Evolutionary conservation across 192 early-diverging fungal genomes (phyloP).

Genomic region (Podila verticillata): DNA sequence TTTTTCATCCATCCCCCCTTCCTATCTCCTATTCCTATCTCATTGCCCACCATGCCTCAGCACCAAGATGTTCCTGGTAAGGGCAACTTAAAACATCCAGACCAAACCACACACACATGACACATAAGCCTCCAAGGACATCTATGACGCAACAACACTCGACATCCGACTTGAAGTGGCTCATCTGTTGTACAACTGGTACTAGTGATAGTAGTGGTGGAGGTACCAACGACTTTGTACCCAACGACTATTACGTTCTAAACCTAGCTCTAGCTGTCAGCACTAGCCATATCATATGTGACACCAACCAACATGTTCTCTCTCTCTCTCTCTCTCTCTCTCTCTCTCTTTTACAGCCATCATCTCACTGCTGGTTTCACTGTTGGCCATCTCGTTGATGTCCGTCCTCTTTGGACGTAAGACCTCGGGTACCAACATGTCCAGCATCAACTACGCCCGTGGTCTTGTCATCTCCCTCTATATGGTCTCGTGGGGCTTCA

Average conservation of each 20-base stretch:
- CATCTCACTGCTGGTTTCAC: slow-evolving; percentile 51
- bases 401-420: slow-evolving; percentile 52
- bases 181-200: no score
- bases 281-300: background rate
- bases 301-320: background rate
- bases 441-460: slow-evolving; percentile 55
- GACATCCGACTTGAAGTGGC: background rate
- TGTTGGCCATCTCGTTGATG: slow-evolving; percentile 53
- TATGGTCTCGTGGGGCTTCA: slow-evolving; percentile 55
- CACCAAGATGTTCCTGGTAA: slow-evolving; percentile 13
- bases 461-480: slow-evolving; percentile 54
- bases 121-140: background rate
- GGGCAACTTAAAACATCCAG: background rate
- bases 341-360: slow-evolving; percentile 7
- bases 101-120: background rate
- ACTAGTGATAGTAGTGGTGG: no score
- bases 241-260: no score
- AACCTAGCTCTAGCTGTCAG: background rate
- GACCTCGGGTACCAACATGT: slow-evolving; percentile 45
- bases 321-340: background rate
- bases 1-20: no score
- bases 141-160: background rate
- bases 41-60: slow-evolving; percentile 12
- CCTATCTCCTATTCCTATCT: background rate
- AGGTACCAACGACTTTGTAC: no score